Evolutionary conservation across 441 rosid species (phyloP).

Genomic region (Gossypium trilobum): DNA sequence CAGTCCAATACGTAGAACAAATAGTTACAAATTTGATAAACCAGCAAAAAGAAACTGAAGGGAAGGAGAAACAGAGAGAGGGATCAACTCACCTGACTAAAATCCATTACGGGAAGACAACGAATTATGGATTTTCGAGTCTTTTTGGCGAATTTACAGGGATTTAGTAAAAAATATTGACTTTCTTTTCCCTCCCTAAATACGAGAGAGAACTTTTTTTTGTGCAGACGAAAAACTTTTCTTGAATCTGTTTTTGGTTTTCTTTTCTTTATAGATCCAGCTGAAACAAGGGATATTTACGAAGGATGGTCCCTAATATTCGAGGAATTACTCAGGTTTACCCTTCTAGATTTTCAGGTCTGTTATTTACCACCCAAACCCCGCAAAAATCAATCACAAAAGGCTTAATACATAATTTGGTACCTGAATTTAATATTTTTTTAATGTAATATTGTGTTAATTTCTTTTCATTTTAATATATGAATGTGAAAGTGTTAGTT

Average conservation of each 20-base stretch:
- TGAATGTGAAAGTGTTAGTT: no score
- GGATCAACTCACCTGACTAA: conserved; percentile 29
- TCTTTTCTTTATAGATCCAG: background rate
- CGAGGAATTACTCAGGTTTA: background rate
- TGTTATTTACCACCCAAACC: background rate
- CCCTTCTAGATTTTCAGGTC: background rate
- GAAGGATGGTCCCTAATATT: background rate
- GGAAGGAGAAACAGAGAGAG: background rate
- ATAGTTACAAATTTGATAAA: background rate
- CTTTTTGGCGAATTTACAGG: background rate
- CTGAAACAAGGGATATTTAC: background rate
- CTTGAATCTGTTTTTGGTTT: background rate
- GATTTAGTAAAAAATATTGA: background rate
- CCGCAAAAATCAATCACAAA: no score
- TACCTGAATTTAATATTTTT: no score
- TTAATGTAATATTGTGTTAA: no score
- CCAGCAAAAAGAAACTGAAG: background rate
- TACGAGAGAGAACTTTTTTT: background rate
- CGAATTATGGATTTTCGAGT: background rate
- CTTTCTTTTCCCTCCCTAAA: background rate
- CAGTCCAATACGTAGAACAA: background rate
- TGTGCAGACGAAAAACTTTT: background rate
- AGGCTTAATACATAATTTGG: no score
- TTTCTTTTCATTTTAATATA: no score
- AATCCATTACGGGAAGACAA: conserved; percentile 25